These are phyloP conservation scores for Blastobotrys niveus DNA, from an alignment of 1,139 yeast species.

Conservation along the genomic window DNA sequence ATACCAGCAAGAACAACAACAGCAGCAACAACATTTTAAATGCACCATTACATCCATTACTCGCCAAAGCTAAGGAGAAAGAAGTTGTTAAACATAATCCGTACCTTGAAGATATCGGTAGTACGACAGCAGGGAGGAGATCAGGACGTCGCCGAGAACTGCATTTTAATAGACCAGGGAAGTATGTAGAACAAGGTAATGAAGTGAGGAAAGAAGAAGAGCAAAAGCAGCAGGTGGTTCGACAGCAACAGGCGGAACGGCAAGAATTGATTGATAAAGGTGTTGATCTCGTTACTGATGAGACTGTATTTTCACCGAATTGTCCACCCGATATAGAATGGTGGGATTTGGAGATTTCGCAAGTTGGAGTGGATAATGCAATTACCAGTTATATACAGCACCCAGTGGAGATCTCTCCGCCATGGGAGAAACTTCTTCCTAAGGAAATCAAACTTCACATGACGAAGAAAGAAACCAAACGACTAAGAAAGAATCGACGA, in stretches of 20 bases:
- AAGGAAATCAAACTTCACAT: slow-evolving; percentile 47
- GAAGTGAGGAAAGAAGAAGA: slow-evolving; percentile 39
- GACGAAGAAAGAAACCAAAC: slow-evolving; percentile 72
- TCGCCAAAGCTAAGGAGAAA: slow-evolving; percentile 24
- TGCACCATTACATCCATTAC: slow-evolving; percentile 56
- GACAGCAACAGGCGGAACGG: slow-evolving; percentile 22
- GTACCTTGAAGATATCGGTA: slow-evolving; percentile 42
- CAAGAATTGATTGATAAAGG: slow-evolving; percentile 27
- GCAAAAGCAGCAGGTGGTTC: slow-evolving; percentile 31
- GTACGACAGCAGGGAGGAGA: not conserved
- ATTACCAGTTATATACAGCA: slow-evolving; percentile 69
- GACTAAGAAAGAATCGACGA: slow-evolving; percentile 67
- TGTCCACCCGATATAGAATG: slow-evolving; percentile 65
- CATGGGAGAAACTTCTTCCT: slow-evolving; percentile 47
- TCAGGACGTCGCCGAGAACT: slow-evolving; percentile 38
- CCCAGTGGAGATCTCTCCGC: slow-evolving; percentile 62
- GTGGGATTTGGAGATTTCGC: slow-evolving; percentile 64
- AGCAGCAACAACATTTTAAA: slow-evolving; percentile 33
- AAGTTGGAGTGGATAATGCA: slow-evolving; percentile 41
- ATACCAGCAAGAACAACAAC: too few relatives aligned
- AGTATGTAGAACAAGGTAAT: slow-evolving; percentile 53
- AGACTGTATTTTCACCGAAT: slow-evolving; percentile 43
- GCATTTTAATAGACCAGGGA: slow-evolving; percentile 54
- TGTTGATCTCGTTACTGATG: slow-evolving; percentile 48
- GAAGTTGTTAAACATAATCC: slow-evolving; percentile 42